phyloP scores from a whole-genome alignment of 768 basidiomycete species.

The Boletus subparvulus region DNA sequence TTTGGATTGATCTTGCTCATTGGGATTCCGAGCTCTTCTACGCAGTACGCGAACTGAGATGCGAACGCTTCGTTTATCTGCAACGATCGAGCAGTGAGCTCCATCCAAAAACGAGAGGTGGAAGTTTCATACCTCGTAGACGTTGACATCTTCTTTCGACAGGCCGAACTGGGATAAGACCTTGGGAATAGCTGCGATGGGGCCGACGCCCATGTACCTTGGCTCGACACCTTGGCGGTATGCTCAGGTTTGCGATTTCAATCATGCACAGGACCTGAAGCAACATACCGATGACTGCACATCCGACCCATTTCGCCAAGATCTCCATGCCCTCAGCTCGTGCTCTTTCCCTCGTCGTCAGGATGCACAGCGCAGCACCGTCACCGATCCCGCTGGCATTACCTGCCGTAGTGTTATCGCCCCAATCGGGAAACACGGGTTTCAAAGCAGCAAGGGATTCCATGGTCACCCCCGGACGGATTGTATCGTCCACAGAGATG shows the following conservation, averaged over 20 bases:
- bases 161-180: constrained; percentile 61
- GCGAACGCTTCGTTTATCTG: constrained; percentile 92
- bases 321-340: constrained; percentile 75
- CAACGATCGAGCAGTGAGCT: neutral
- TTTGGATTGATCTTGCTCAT: constrained; percentile 85
- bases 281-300: constrained; percentile 68
- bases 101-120: neutral
- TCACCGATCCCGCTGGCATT: constrained; percentile 91
- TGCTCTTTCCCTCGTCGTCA: constrained; percentile 79
- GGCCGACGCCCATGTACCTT: constrained; percentile 74
- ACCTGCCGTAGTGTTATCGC: constrained; percentile 67
- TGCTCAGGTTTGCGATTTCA: constrained; percentile 4
- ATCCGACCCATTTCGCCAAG: constrained; percentile 79
- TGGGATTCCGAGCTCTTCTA: constrained; percentile 74
- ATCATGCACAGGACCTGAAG: neutral
- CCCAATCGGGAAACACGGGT: constrained; percentile 85
- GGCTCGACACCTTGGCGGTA: constrained; percentile 62
- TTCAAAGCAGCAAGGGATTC: constrained; percentile 79
- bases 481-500: constrained; percentile 80
- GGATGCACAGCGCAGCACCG: constrained; percentile 81
- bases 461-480: constrained; percentile 76
- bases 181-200: constrained; percentile 70
- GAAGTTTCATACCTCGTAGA: constrained; percentile 60
- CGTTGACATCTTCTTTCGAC: constrained; percentile 68
- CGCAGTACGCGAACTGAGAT: constrained; percentile 90